phyloP scores from a whole-genome alignment of 2,329 filamentous ascomycete species.

The Orbilia quercus region DNA sequence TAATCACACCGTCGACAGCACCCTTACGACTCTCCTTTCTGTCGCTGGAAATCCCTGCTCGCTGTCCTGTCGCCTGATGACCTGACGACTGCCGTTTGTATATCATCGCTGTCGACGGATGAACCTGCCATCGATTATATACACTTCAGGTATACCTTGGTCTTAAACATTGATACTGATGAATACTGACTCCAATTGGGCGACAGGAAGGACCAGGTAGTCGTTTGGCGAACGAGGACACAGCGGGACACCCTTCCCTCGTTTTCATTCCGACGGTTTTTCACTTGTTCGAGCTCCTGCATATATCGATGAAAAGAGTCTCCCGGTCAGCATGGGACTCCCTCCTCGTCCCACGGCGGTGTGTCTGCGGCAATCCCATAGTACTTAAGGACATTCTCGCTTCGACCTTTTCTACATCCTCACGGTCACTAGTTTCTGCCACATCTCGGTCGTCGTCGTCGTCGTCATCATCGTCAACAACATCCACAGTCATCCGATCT shows the following conservation, averaged over 20 bases:
- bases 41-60: slow-evolving; percentile 11
- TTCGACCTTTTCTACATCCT: slow-evolving; percentile 36
- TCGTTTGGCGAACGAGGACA: slow-evolving; percentile 49
- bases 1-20: slow-evolving; percentile 4
- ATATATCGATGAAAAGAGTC: slow-evolving; percentile 54
- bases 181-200: slow-evolving; percentile 9
- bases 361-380: slow-evolving; percentile 52
- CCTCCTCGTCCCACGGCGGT: slow-evolving; percentile 54
- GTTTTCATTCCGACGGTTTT: slow-evolving; percentile 8
- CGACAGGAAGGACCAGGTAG: slow-evolving; percentile 45
- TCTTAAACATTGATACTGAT: not conserved
- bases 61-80: slow-evolving; percentile 34
- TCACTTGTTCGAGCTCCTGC: slow-evolving; percentile 15
- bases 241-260: slow-evolving; percentile 10
- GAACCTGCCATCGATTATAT: slow-evolving; percentile 37
- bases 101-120: slow-evolving; percentile 30
- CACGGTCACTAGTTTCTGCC: slow-evolving; percentile 13
- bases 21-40: slow-evolving; percentile 16
- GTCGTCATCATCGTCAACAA: slow-evolving; percentile 12
- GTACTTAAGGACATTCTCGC: slow-evolving; percentile 37
- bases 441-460: slow-evolving; percentile 16
- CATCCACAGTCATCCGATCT: slow-evolving; percentile 5
- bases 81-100: slow-evolving; percentile 19
- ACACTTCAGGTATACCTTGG: slow-evolving; percentile 21
- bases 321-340: slow-evolving; percentile 54